phyloP scores from a whole-genome alignment of 306 rosid genomes.

The Dryas octopetala region DNA sequence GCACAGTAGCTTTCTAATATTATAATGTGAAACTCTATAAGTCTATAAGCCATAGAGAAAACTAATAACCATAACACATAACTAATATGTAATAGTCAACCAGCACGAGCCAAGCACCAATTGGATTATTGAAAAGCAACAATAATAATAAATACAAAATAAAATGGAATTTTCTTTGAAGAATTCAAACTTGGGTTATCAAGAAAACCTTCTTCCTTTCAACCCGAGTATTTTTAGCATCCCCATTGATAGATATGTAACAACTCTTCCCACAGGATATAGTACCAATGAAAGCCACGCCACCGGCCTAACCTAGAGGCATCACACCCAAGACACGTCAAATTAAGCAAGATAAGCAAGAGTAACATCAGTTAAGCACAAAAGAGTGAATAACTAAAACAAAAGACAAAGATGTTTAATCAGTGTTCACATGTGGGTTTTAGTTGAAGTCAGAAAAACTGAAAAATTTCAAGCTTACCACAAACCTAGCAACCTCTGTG shows the following conservation, averaged over 20 bases:
- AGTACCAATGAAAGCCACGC: slow-evolving; percentile 96
- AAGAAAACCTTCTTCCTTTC: slow-evolving; percentile 86
- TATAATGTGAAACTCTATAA: background rate
- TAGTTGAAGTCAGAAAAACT: background rate
- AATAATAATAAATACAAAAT: slow-evolving; percentile 15
- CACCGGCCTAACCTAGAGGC: slow-evolving; percentile 94
- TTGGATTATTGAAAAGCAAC: slow-evolving; percentile 4
- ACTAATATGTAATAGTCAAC: background rate
- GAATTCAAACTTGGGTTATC: slow-evolving; percentile 25
- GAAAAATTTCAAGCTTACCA: slow-evolving; percentile 57
- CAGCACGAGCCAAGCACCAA: background rate
- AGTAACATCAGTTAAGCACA: slow-evolving; percentile 17
- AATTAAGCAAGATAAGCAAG: slow-evolving; percentile 18
- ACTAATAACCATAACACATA: background rate
- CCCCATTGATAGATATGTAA: slow-evolving; percentile 95
- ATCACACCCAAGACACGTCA: slow-evolving; percentile 33
- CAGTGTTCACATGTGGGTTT: background rate
- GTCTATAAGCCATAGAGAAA: background rate
- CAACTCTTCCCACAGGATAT: slow-evolving; percentile 93
- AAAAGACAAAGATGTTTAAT: slow-evolving; percentile 16
- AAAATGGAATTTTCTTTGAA: background rate
- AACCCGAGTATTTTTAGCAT: slow-evolving; percentile 89
- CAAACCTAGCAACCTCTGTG: slow-evolving; percentile 92
- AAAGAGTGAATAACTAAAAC: slow-evolving; percentile 12
- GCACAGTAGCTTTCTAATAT: background rate